Percentiles rank a stretch among this genome's conserved stretches.
These are phyloP conservation scores for Cladorrhinum sp. DNA, from an alignment of 2,329 filamentous ascomycete genomes.

Conservation along the genomic window DNA sequence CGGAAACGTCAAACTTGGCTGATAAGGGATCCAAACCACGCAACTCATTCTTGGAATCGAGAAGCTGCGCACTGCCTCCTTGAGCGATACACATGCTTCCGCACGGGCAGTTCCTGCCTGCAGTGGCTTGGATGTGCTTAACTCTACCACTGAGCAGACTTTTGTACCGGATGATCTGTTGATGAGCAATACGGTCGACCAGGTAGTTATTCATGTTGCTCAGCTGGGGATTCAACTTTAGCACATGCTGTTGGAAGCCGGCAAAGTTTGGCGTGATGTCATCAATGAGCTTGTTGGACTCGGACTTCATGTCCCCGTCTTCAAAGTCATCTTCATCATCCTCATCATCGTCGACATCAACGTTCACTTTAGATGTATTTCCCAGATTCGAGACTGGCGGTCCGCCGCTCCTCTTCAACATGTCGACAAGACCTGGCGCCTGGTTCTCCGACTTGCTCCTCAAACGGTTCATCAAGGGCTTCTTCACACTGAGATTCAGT, in stretches of 20 bases:
- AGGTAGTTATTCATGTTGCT: slow-evolving; percentile 56
- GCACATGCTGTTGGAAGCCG: slow-evolving; percentile 74
- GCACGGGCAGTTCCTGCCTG: slow-evolving; percentile 55
- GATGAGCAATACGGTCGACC: slow-evolving; percentile 76
- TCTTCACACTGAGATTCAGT: slow-evolving; percentile 46
- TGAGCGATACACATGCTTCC: slow-evolving; percentile 61
- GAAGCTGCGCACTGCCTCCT: slow-evolving; percentile 62
- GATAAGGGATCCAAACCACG: slow-evolving; percentile 57
- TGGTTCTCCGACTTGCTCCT: slow-evolving; percentile 53
- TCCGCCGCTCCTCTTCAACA: slow-evolving; percentile 53
- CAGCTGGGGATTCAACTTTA: slow-evolving; percentile 71
- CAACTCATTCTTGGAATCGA: slow-evolving; percentile 59
- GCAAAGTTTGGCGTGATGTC: slow-evolving; percentile 68
- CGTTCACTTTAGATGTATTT: slow-evolving; percentile 32
- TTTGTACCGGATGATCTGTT: slow-evolving; percentile 78
- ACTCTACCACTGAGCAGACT: slow-evolving; percentile 66
- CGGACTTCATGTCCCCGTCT: slow-evolving; percentile 60
- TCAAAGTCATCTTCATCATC: slow-evolving; percentile 60
- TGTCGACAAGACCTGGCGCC: slow-evolving; percentile 44
- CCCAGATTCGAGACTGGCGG: slow-evolving; percentile 51
- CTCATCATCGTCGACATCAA: slow-evolving; percentile 48
- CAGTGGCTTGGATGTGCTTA: slow-evolving; percentile 64
- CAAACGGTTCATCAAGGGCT: slow-evolving; percentile 52
- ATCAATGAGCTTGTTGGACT: slow-evolving; percentile 61
- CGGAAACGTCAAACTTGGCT: slow-evolving; percentile 54